Base-by-base conservation (phyloP, 2,329 filamentous ascomycete species). In the Annulohypoxylon truncatum region DNA sequence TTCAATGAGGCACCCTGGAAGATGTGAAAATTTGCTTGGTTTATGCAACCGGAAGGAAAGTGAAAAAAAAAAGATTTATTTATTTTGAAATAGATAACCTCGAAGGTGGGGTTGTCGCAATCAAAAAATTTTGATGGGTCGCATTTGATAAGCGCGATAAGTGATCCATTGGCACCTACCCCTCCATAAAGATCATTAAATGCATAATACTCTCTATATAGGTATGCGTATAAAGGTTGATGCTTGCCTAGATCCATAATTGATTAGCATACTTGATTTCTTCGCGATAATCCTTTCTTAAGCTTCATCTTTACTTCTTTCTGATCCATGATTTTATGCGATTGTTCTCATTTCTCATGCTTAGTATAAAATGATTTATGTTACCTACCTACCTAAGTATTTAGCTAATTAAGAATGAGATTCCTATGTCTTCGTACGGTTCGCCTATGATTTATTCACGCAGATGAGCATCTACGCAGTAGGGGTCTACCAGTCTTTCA, bases 51-150 rank as follows among this genome's bases (percentile, higher is more conserved):
- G 29, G 50, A 31, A 40, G 13, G 13, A 15, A 28, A 28, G 24
- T 6, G 48, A 28, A 48, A 15, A 35, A 51, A 46, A 66, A 60
- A 65, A 64, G 59, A 61, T 38, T 31, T 58, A 54, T 62, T 69
- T 61, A 50, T 55, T 46, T 55, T 40, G 31, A 53, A 61, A 59
- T 64, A 54, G n/a, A 52, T 58, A 64, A 18, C 35, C 12, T 38
- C 7, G n/a, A 15, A 38, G 50, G 66, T 64, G 66, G 67, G 67
- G 59, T 50, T 9, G 50, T 67, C 47, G 53, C 62, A 55, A 55
- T 65, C 52, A 50, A 59, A 64, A 42, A 35, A n/a, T 57, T 58
- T 58, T 58, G 38, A 46, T 18, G 26, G 60, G 38, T 26, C 28
- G 10, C 28, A 33, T 52, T 18, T 35, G 59, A 66, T 63, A 66